Percentiles rank a stretch among this genome's conserved stretches.
phyloP scores from a whole-genome alignment of 208 protist genomes.

The Trypanosoma brucei region DNA sequence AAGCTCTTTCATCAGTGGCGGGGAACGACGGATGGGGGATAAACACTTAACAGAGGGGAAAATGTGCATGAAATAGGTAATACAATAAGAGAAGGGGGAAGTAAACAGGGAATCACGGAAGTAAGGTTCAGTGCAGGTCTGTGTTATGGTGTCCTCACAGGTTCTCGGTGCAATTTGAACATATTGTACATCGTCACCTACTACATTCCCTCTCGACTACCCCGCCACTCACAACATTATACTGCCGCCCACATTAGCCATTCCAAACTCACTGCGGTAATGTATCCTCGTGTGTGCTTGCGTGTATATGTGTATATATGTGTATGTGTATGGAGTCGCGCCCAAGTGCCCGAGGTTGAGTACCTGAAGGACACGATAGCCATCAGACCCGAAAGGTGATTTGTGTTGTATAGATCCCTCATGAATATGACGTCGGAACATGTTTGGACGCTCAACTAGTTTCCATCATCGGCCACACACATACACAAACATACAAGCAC shows the following conservation, averaged over 20 bases:
- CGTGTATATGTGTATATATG: no score
- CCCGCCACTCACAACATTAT: neutral
- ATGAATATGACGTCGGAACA: neutral
- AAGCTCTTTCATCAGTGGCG: constrained; percentile 3
- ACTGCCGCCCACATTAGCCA: no score
- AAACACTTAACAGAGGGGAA: neutral
- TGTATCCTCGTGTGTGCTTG: no score
- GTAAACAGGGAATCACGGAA: neutral
- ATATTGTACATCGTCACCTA: constrained; percentile 5
- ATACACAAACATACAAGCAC: no score
- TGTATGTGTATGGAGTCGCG: no score
- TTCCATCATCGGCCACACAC: constrained; percentile 3
- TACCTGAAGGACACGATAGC: no score
- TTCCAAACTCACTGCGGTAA: no score
- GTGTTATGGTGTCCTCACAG: constrained; percentile 9
- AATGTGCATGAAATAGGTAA: neutral
- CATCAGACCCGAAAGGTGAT: constrained; percentile 16
- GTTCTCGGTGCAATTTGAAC: neutral
- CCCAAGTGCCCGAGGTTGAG: no score
- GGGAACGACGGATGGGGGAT: neutral
- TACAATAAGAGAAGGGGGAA: neutral
- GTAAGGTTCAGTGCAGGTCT: constrained; percentile 7
- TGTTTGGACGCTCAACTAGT: constrained; percentile 11
- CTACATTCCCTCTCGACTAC: neutral
- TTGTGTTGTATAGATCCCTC: constrained; percentile 6